Evolutionary conservation across 208 protist genomes (phyloP).

Genomic region (Trypanosoma caninum): DNA sequence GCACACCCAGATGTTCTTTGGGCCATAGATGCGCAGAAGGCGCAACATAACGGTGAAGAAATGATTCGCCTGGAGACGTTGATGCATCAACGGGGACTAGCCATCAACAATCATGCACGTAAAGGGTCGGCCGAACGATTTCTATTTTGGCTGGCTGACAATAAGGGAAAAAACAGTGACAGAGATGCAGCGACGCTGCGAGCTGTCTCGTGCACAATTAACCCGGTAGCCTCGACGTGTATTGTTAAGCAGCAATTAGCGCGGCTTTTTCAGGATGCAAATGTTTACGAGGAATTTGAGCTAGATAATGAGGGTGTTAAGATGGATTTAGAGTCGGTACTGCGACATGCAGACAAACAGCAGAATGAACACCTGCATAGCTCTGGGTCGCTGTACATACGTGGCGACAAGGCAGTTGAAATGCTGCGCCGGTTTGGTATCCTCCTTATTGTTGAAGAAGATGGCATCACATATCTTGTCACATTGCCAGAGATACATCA

Average conservation of each 20-base stretch:
- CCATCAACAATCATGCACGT: neutral
- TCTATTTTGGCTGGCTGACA: conserved; percentile 58
- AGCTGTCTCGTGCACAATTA: conserved; percentile 56
- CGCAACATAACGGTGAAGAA: conserved; percentile 84
- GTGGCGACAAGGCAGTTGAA: conserved; percentile 67
- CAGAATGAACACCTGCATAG: conserved; percentile 65
- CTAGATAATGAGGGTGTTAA: conserved; percentile 36
- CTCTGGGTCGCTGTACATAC: conserved; percentile 61
- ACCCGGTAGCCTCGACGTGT: conserved; percentile 33
- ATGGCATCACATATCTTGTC: conserved; percentile 65
- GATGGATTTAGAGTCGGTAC: conserved; percentile 61
- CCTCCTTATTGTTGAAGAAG: conserved; percentile 65
- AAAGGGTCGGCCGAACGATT: conserved; percentile 39
- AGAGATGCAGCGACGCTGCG: conserved; percentile 18
- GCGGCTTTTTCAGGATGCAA: conserved; percentile 55
- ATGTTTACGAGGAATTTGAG: conserved; percentile 71
- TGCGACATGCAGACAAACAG: conserved; percentile 63
- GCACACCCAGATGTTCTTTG: conserved; percentile 83
- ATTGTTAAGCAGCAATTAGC: conserved; percentile 69
- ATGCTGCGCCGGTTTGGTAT: conserved; percentile 73
- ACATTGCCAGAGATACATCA: conserved; percentile 62
- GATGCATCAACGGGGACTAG: conserved; percentile 51
- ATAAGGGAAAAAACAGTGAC: neutral
- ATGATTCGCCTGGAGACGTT: conserved; percentile 83
- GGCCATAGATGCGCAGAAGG: conserved; percentile 80